Percentiles rank a stretch among this genome's conserved stretches.
Conservation (phyloP, 768 basidiomycete genomes). For the Coprinopsis strossmayeri region DNA sequence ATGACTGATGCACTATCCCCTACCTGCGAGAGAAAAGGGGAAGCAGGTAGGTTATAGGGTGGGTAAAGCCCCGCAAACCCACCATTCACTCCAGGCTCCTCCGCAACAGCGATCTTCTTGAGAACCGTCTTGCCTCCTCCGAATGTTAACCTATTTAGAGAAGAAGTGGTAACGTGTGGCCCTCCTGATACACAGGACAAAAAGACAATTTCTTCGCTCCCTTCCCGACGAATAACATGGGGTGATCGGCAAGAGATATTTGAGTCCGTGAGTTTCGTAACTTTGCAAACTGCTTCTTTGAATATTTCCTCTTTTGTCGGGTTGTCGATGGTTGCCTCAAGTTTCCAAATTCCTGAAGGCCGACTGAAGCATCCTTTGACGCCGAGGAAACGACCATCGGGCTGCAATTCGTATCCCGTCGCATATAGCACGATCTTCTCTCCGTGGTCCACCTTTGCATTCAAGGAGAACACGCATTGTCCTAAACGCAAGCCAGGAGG, state of each 20-base stretch:
- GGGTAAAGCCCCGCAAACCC: slow-evolving; percentile 64
- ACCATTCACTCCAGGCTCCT: slow-evolving; percentile 24
- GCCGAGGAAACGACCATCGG: slow-evolving; percentile 54
- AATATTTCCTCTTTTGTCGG: not conserved
- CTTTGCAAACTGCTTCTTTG: not conserved
- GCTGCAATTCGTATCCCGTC: slow-evolving; percentile 54
- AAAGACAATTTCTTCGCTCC: slow-evolving; percentile 37
- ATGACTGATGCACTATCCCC: slow-evolving; percentile 23
- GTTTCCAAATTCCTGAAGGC: slow-evolving; percentile 48
- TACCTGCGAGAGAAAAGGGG: slow-evolving; percentile 22
- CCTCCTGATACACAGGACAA: slow-evolving; percentile 50
- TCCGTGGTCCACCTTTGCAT: slow-evolving; percentile 29
- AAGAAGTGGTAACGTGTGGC: slow-evolving; percentile 50
- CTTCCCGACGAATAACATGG: slow-evolving; percentile 29
- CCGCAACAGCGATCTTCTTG: slow-evolving; percentile 29
- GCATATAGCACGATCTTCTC: slow-evolving; percentile 37
- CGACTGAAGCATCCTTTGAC: slow-evolving; percentile 56
- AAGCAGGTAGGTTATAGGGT: slow-evolving; percentile 35
- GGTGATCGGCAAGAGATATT: slow-evolving; percentile 55
- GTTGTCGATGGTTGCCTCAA: slow-evolving; percentile 19
- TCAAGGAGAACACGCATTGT: slow-evolving; percentile 9
- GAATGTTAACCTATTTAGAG: slow-evolving; percentile 41
- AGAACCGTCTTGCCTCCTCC: slow-evolving; percentile 24
- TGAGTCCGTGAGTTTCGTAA: slow-evolving; percentile 33
- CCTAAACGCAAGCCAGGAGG: slow-evolving; percentile 35